Conservation (phyloP, 2,329 filamentous ascomycete species). For the Talaromyces marneffei region DNA sequence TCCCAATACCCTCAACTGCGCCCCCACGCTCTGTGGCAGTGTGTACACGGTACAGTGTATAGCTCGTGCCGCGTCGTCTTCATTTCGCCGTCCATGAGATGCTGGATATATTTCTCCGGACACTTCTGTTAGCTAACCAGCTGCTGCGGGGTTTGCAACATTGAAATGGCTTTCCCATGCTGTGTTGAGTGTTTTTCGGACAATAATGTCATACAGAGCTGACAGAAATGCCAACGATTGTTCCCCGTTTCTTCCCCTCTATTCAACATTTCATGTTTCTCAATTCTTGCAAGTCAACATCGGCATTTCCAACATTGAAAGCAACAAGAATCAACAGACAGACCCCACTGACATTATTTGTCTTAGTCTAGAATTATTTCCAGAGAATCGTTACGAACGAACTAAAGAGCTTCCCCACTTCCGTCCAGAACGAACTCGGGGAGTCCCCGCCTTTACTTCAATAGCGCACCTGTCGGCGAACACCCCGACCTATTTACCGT, state of each 20-base stretch:
- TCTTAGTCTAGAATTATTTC: neutral
- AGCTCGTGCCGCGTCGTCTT: neutral
- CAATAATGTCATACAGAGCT: neutral
- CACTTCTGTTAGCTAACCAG: neutral
- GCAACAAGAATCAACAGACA: neutral
- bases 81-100: neutral
- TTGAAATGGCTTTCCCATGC: neutral
- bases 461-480: neutral
- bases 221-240: neutral
- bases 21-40: neutral
- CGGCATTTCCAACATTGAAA: neutral
- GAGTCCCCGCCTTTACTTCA: conserved; percentile 3
- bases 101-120: neutral
- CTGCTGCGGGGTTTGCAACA: neutral
- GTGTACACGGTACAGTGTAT: neutral
- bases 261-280: neutral
- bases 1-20: neutral
- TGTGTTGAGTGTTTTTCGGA: neutral
- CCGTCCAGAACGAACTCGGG: conserved; percentile 10
- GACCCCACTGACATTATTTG: neutral
- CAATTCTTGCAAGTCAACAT: no score
- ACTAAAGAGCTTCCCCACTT: conserved; percentile 1
- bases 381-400: neutral
- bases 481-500: conserved; percentile 6
- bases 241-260: neutral